Evolutionary conservation across 441 rosid species (phyloP).

Genomic region (Aleurites moluccanus): DNA sequence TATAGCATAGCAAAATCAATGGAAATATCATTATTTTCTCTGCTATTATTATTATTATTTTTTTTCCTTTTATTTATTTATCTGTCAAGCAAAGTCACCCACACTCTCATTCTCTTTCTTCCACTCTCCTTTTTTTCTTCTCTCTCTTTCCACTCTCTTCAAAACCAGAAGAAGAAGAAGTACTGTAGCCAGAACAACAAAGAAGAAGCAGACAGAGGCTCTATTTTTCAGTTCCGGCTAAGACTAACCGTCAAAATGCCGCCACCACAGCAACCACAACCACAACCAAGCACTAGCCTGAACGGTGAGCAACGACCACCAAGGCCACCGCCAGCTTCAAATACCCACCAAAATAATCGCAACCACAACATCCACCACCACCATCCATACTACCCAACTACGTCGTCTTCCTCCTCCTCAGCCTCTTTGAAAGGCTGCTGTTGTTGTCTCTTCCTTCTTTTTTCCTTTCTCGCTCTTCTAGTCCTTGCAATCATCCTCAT

Average conservation of each 20-base stretch:
- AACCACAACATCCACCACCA: slow-evolving; percentile 26
- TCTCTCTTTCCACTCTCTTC: neutral
- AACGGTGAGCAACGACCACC: slow-evolving; percentile 14
- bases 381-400: slow-evolving; percentile 46
- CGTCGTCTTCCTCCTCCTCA: slow-evolving; percentile 34
- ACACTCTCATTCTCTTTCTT: neutral
- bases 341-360: neutral
- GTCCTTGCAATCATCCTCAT: slow-evolving; percentile 67
- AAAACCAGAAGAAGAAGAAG: neutral
- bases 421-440: slow-evolving; percentile 95
- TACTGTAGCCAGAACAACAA: neutral
- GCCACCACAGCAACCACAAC: neutral
- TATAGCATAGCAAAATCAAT: too few species aligned
- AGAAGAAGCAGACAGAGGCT: neutral
- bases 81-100: slow-evolving; percentile 13
- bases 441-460: slow-evolving; percentile 87
- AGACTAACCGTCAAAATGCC: slow-evolving; percentile 13
- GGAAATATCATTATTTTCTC: too few species aligned
- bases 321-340: slow-evolving; percentile 18
- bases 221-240: neutral
- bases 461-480: slow-evolving; percentile 74
- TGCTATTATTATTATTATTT: too few species aligned
- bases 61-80: neutral
- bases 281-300: neutral
- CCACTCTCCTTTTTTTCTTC: neutral